Conservation (phyloP, 169 alveolate species). For the Plasmodium malariae region DNA sequence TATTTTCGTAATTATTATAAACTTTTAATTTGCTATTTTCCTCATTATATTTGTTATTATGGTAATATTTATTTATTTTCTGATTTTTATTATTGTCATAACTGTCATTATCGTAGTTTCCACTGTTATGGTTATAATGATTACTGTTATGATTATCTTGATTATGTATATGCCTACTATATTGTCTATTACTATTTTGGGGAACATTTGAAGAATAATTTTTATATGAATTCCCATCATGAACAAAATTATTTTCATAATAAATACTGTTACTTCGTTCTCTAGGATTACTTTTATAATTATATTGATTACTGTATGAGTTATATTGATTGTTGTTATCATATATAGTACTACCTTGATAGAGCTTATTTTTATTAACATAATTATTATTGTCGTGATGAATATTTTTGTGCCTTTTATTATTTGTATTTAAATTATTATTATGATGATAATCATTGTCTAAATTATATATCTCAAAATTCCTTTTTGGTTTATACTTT, state of each 20-base stretch:
- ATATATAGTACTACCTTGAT: neutral
- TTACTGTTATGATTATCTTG: neutral
- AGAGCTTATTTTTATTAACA: neutral
- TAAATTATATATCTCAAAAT: neutral
- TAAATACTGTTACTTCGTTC: neutral
- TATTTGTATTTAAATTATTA: neutral
- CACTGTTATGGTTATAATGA: neutral
- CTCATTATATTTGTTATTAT: too few relatives aligned
- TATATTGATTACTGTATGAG: neutral
- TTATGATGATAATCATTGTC: too few relatives aligned
- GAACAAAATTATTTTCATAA: neutral
- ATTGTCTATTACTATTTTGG: neutral
- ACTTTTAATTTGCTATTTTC: too few relatives aligned
- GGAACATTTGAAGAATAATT: neutral
- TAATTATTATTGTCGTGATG: neutral
- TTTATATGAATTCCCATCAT: constrained; percentile 3
- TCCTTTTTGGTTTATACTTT: constrained; percentile 5
- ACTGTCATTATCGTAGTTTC: neutral
- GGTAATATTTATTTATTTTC: too few relatives aligned
- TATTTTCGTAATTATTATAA: too few relatives aligned
- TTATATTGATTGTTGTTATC: neutral
- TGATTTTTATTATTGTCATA: neutral
- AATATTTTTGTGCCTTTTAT: constrained; percentile 3
- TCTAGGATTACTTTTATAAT: neutral
- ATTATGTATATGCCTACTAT: neutral